These are phyloP conservation scores for Spinacia oleracea DNA, from an alignment of 179 eudicot species.

Conservation along the genomic window DNA sequence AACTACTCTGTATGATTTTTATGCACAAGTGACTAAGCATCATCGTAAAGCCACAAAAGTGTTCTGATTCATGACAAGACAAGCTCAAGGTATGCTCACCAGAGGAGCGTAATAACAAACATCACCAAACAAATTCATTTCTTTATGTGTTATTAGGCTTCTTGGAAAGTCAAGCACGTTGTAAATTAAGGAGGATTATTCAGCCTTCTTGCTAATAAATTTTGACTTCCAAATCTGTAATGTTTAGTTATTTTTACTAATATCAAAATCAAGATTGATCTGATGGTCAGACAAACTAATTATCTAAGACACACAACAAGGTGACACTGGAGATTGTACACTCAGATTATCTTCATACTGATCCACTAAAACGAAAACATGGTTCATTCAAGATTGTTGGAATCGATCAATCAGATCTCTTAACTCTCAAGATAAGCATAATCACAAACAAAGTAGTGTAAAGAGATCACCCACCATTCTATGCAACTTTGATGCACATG, in stretches of 20 bases:
- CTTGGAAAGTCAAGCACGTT: background rate
- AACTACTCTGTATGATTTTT: background rate
- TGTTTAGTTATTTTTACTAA: too few relatives aligned
- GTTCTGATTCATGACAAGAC: background rate
- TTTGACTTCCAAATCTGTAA: background rate
- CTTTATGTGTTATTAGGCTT: background rate
- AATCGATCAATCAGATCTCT: too few relatives aligned
- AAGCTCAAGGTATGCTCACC: background rate
- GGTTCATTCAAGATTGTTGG: too few relatives aligned
- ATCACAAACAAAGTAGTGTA: background rate
- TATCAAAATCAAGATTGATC: background rate
- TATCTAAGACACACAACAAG: too few relatives aligned
- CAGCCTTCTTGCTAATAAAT: background rate
- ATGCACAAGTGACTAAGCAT: background rate
- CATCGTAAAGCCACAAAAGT: background rate
- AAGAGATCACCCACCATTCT: constrained; percentile 60
- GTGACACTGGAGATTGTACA: too few relatives aligned
- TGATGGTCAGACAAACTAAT: background rate
- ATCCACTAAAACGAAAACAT: too few relatives aligned
- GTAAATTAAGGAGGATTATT: background rate
- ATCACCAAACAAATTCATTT: background rate
- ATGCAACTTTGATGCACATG: constrained; percentile 78
- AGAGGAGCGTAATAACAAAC: background rate
- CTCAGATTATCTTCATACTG: too few relatives aligned
- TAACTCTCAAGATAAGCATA: background rate